These are phyloP conservation scores for Juglanconis oblonga DNA, from an alignment of 2,329 filamentous ascomycete genomes.

Conservation along the genomic window DNA sequence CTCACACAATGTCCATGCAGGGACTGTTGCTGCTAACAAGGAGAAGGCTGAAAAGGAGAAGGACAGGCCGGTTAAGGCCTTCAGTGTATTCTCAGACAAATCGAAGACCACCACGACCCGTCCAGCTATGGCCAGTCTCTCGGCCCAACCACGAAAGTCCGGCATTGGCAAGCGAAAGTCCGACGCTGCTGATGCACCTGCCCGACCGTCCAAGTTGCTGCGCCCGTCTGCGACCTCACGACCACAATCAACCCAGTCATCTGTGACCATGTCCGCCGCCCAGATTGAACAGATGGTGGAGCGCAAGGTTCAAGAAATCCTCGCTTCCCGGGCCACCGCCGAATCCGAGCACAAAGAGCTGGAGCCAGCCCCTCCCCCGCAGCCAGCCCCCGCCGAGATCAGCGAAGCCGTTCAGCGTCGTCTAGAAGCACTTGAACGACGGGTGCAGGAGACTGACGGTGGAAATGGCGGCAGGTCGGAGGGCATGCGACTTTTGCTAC, in stretches of 20 bases:
- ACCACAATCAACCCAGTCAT: constrained; percentile 26
- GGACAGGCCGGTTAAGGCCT: constrained; percentile 76
- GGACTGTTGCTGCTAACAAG: constrained; percentile 45
- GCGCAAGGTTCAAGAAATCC: constrained; percentile 83
- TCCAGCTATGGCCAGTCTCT: constrained; percentile 27
- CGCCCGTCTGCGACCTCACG: constrained; percentile 30
- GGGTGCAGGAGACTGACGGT: constrained; percentile 64
- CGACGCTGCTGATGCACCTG: constrained; percentile 35
- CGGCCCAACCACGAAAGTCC: constrained; percentile 1
- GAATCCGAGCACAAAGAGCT: constrained; percentile 33
- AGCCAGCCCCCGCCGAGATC: constrained; percentile 41
- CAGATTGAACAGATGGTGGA: constrained; percentile 91
- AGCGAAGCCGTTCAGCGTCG: constrained; percentile 77
- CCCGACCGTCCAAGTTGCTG: constrained; percentile 48
- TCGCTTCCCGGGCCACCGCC: constrained; percentile 68
- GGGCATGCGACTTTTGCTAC: constrained; percentile 80
- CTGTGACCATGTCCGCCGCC: constrained; percentile 59
- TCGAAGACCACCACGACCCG: constrained; percentile 43
- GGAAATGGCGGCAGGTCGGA: constrained; percentile 63
- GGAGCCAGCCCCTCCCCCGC: constrained; percentile 25
- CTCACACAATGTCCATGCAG: constrained; percentile 69
- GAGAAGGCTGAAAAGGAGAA: constrained; percentile 48
- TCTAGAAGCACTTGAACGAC: constrained; percentile 79
- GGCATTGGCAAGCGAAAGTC: constrained; percentile 30
- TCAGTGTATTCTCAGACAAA: constrained; percentile 82